Conservation (phyloP, 257 asterid genomes). For the Jaltomata sinuosa region DNA sequence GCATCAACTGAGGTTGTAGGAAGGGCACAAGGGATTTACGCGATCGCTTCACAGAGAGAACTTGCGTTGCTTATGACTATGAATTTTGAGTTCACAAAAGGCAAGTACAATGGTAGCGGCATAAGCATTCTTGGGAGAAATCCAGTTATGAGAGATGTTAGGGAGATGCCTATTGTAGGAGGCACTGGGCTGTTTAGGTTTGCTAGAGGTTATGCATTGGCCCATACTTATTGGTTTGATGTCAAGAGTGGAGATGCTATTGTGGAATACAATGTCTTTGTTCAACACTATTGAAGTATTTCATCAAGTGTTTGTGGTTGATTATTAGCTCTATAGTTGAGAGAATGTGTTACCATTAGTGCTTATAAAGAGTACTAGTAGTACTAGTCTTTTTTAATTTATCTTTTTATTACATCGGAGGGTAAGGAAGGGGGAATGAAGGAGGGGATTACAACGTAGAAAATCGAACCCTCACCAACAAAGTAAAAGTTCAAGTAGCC, state of each 20-base stretch:
- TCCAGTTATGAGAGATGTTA: conserved; percentile 17
- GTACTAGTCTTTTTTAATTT: too few relatives aligned
- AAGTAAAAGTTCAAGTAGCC: too few relatives aligned
- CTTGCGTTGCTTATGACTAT: conserved; percentile 27
- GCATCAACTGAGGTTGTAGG: conserved; percentile 37
- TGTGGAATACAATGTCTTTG: conserved; percentile 53
- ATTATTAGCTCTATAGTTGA: not conserved
- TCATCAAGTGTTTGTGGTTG: not conserved
- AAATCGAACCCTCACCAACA: too few relatives aligned
- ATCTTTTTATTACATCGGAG: too few relatives aligned
- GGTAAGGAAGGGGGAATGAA: too few relatives aligned
- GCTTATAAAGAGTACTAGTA: not conserved
- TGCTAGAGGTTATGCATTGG: conserved; percentile 51
- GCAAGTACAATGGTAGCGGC: conserved; percentile 42
- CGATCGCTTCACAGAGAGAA: conserved; percentile 17
- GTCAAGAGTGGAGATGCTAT: conserved; percentile 40
- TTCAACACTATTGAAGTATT: conserved; percentile 23
- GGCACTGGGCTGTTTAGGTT: conserved; percentile 49
- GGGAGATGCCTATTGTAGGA: conserved; percentile 64
- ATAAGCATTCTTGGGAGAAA: conserved; percentile 47
- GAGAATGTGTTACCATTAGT: not conserved
- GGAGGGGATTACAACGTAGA: too few relatives aligned
- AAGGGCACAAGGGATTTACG: conserved; percentile 47
- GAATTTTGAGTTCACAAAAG: conserved; percentile 29
- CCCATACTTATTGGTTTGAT: conserved; percentile 19